Evolutionary conservation across 164 flowering plant genomes (phyloP).

Genomic region (Magnolia sinica): DNA sequence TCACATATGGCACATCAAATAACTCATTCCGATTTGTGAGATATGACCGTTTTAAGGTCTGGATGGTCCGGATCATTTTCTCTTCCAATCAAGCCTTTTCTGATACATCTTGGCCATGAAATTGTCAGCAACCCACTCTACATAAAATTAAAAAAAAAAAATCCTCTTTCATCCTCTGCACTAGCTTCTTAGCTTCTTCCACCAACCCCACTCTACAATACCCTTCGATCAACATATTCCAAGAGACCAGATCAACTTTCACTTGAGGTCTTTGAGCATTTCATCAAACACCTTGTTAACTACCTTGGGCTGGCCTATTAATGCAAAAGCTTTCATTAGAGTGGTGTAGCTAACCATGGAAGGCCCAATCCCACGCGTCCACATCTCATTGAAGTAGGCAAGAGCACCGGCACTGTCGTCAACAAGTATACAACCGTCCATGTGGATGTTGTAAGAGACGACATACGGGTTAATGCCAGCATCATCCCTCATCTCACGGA

Average conservation of each 20-base stretch:
- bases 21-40: too few relatives aligned
- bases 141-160: too few relatives aligned
- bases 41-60: too few relatives aligned
- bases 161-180: constrained; percentile 62
- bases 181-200: constrained; percentile 68
- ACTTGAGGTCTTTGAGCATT: constrained; percentile 77
- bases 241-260: constrained; percentile 73
- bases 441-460: constrained; percentile 81
- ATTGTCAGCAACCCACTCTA: too few relatives aligned
- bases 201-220: constrained; percentile 70
- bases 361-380: constrained; percentile 72
- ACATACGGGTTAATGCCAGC: constrained; percentile 73
- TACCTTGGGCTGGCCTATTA: constrained; percentile 79
- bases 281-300: constrained; percentile 81
- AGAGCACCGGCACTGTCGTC: constrained; percentile 90
- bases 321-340: constrained; percentile 88
- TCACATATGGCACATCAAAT: too few relatives aligned
- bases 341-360: constrained; percentile 95
- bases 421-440: constrained; percentile 77
- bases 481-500: constrained; percentile 60
- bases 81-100: too few relatives aligned
- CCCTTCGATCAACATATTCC: constrained; percentile 94
- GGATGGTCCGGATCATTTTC: too few relatives aligned
- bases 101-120: too few relatives aligned
- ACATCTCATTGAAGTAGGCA: constrained; percentile 82